Evolutionary conservation across 768 basidiomycete genomes (phyloP), one percentile per base, ranked within the genome.

Genomic region (Collybiopsis luxurians): DNA sequence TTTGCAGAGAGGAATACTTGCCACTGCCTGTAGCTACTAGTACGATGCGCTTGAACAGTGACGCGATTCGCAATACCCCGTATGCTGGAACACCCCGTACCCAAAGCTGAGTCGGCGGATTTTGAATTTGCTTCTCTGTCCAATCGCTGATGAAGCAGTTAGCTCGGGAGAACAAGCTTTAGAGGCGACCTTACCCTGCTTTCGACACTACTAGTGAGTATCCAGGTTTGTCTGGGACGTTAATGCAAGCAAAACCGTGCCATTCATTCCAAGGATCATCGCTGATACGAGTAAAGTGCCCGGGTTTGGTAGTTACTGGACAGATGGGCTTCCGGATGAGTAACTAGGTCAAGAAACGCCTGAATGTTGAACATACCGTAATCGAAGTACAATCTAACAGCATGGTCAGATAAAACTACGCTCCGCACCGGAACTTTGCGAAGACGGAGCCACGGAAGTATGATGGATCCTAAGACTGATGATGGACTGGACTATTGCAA

Each of bases 401-500:
- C 82, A 64, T 85, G 82, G 54, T 74, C 74, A 1, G 83, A 85
- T 31, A 85, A 68, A 11, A 81, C 77, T 53, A 78, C 82, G 49
- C 76, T 71, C 19, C 73, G 72, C 36, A 86, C 81, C 7, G 77
- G 73, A 11, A 83, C 79, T 65, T 82, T 81, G 55, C 82, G 75
- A 3, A 86, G 74, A 44, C 81, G 71, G n/a, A 76, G 30, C 84
- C 84, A 86, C n/a, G 84, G 82, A 15, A 82, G 67, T 45, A 81
- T 75, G 56, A 85, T 80, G 19, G 82, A 85, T 24, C 63, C 75
- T 38, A 1, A 36, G 36, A 21, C 12, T 23, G 23, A 42, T 4
- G 17, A n/a, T 27, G 11, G 4, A 15, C 15, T 28, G 13, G 15
- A 9, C n/a, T n/a, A 26, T 26, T 17, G 26, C 43, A 55, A 50